Base-by-base conservation (phyloP, 129 eudicot genomes). In the Chrysanthemum lavandulifolium region DNA sequence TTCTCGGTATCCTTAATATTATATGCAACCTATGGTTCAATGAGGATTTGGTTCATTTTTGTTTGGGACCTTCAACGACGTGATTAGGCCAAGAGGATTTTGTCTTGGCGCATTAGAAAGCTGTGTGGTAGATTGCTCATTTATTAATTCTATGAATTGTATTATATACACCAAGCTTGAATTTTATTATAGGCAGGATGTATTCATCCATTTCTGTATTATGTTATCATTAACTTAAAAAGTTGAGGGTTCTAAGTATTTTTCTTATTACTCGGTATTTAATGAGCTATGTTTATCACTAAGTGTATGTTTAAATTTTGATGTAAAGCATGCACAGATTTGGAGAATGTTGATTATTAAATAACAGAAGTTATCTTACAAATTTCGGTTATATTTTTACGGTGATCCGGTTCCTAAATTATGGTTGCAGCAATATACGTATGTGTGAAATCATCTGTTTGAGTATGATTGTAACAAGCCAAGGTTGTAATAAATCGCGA, bases 1-100 rank as follows among this genome's bases (percentile, higher is more conserved):
- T 52, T 93, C 98, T 70, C 91, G 80, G 3, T 87, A 87, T 84
- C 82, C 82, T 63, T 80, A 43, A 74, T 43, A 15, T 73, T 48
- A 75, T 13, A 69, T 18, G 43, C 69, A 21, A 45, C 50, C 23
- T 19, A 40, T 73, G 73, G 40, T 76, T 49, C 12, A 23, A 58
- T n/a, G 59, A 45, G 55, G 10, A 67, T 55, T n/a, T 54, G 27
- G 60, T 80, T 80, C 72, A 40, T 74, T 73, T 74, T 61, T 57
- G 10, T 68, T 62, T 31, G 21, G 27, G 43, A n/a, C 61, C 12
- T 53, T 59, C 33, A 55, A 47, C 23, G 62, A 56, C 36, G 16
- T 55, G 62, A 11, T 19, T 56, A 64, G 63, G 54, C 23, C 45
- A 9, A 36, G 40, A 67, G 65, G 72, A 65, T 36, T 29, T 36